phyloP scores from a whole-genome alignment of 306 rosid genomes.

The Ormosia semicastrata region DNA sequence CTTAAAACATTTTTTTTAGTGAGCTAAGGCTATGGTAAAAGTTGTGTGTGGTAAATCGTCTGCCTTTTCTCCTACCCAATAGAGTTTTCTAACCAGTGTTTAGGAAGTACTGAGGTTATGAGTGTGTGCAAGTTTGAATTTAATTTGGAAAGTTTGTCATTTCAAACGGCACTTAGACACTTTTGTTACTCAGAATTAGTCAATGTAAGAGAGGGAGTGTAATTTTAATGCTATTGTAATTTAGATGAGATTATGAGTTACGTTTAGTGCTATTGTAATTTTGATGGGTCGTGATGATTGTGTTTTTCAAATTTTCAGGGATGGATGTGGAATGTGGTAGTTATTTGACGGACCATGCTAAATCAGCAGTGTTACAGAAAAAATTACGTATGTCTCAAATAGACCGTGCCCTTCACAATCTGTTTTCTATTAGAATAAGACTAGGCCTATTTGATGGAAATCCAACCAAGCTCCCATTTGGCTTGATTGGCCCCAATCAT shows the following conservation, averaged over 20 bases:
- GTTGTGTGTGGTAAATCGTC: background rate
- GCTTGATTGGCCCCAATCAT: slow-evolving; percentile 59
- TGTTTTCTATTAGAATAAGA: slow-evolving; percentile 76
- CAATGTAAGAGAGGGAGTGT: background rate
- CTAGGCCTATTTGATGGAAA: slow-evolving; percentile 78
- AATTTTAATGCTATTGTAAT: background rate
- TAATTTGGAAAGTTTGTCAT: background rate
- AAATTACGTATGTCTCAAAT: slow-evolving; percentile 45
- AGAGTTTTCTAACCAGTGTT: too few species aligned
- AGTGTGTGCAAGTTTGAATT: background rate
- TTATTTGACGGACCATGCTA: slow-evolving; percentile 53
- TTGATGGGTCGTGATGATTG: background rate
- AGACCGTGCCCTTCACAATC: slow-evolving; percentile 84
- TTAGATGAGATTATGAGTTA: background rate
- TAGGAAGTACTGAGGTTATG: too few species aligned
- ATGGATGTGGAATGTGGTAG: slow-evolving; percentile 86
- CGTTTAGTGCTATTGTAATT: background rate
- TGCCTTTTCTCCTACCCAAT: background rate
- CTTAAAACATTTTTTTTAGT: background rate
- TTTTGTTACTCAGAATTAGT: background rate
- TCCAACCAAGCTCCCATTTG: slow-evolving; percentile 55
- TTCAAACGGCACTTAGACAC: background rate
- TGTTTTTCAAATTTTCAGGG: slow-evolving; percentile 44
- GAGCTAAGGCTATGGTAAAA: background rate
- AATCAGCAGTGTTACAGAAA: slow-evolving; percentile 60